Conservation (phyloP, 2,329 filamentous ascomycete species). For the Lachnellula occidentalis region DNA sequence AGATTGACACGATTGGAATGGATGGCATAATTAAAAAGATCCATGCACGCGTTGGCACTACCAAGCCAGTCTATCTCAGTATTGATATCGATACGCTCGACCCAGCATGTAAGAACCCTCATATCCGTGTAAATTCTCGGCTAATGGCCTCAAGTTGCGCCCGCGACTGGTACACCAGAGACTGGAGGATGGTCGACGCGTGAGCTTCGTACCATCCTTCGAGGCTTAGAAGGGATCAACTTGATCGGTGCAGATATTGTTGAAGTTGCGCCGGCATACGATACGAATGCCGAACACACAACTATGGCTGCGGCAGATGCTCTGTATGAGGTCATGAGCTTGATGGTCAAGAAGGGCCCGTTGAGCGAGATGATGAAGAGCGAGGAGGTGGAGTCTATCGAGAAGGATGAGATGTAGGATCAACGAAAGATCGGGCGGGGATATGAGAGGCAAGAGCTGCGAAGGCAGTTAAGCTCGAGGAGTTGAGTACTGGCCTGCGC, state of each 20-base stretch:
- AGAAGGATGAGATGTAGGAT: slow-evolving; percentile 20
- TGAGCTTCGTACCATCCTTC: slow-evolving; percentile 65
- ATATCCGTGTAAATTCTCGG: not conserved
- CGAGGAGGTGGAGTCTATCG: slow-evolving; percentile 11
- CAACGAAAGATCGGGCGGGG: not conserved
- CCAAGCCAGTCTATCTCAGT: slow-evolving; percentile 71
- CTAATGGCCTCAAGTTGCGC: slow-evolving; percentile 47
- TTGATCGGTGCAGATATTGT: slow-evolving; percentile 67
- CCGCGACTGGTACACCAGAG: slow-evolving; percentile 70
- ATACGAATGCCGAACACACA: slow-evolving; percentile 66
- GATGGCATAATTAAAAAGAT: slow-evolving; percentile 77
- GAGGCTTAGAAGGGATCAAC: slow-evolving; percentile 64
- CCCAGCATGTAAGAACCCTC: slow-evolving; percentile 58
- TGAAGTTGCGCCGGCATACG: slow-evolving; percentile 67
- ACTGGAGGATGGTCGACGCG: slow-evolving; percentile 71
- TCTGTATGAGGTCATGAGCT: slow-evolving; percentile 71
- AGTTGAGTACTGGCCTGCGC: no score
- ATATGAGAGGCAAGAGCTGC: no score
- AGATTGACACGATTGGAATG: slow-evolving; percentile 63
- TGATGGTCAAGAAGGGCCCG: slow-evolving; percentile 77
- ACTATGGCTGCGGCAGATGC: slow-evolving; percentile 69
- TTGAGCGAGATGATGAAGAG: slow-evolving; percentile 44
- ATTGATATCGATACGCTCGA: slow-evolving; percentile 88
- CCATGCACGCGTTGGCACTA: slow-evolving; percentile 65
- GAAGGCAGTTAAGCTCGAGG: no score